Conservation (phyloP, 352 stramenopile species). For the Phytophthora boehmeriae region DNA sequence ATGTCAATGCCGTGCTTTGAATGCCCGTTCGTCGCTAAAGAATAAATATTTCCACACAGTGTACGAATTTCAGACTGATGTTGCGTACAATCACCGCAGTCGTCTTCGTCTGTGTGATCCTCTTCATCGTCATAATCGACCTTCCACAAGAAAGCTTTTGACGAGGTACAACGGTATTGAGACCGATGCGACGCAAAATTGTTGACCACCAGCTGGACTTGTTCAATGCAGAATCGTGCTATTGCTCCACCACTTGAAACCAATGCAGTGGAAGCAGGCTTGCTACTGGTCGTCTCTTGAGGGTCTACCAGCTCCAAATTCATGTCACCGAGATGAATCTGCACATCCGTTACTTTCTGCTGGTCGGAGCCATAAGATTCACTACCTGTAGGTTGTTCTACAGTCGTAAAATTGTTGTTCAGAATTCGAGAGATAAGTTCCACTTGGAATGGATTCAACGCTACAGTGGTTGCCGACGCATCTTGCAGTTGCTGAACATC, state of each 20-base stretch:
- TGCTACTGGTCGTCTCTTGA: slow-evolving; percentile 15
- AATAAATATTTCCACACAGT: slow-evolving; percentile 31
- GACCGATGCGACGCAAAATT: slow-evolving; percentile 55
- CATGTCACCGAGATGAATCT: slow-evolving; percentile 54
- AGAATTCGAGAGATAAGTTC: slow-evolving; percentile 66
- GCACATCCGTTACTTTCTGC: slow-evolving; percentile 45
- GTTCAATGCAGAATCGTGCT: slow-evolving; percentile 47
- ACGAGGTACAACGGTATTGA: slow-evolving; percentile 53
- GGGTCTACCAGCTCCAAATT: slow-evolving; percentile 41
- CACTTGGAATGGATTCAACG: slow-evolving; percentile 65
- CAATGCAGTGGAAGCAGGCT: not conserved
- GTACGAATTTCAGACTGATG: slow-evolving; percentile 20
- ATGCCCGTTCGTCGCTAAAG: slow-evolving; percentile 4
- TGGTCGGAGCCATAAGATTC: slow-evolving; percentile 39
- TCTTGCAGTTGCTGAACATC: not conserved
- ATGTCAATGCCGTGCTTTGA: slow-evolving; percentile 48
- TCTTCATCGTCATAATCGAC: slow-evolving; percentile 41
- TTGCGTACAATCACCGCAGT: slow-evolving; percentile 3
- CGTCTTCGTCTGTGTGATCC: not conserved
- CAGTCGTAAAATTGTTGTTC: slow-evolving; percentile 60
- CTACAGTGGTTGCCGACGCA: slow-evolving; percentile 16
- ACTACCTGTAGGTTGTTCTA: slow-evolving; percentile 6
- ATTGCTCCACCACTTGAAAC: slow-evolving; percentile 32
- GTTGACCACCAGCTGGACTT: slow-evolving; percentile 41
- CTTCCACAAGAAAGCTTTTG: slow-evolving; percentile 50